Base-by-base conservation (phyloP, 108 stramenopile genomes). In the Cyclotella distinguenda region DNA sequence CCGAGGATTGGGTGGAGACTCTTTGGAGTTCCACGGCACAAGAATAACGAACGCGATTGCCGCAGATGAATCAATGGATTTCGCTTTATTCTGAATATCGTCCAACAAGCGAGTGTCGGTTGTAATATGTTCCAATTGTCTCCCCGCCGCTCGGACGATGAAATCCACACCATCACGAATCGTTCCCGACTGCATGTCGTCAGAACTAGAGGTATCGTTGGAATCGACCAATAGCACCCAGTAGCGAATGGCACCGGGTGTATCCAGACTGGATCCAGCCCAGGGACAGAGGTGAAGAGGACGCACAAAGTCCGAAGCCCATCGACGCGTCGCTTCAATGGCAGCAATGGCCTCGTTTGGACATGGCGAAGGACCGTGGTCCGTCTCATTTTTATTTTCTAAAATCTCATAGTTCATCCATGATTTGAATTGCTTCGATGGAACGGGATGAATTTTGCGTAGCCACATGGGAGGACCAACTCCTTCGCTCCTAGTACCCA, bases 21-120 rank as follows among this genome's bases (percentile, higher is more conserved):
- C 21, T 52, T 22, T 39, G 74, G 35, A 36, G 30, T 46, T 27
- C 53, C 34, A 10, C 47, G 35, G 54, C 26, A 45, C 59, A 82
- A 66, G 71, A 15, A 86, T 48, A 7, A 84, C 79, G 61, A 90
- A 87, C 16, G 78, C 71, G 60, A 90, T 90, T 3, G 85, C 85
- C 4, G 80, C 78, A 1, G 60, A 62, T 33, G 82, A 52, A 69
- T 87, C 84, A 48, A 86, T 72, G 11, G 49, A 34, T 5, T 74
- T 44, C 3, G 43, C 23, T 8, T 57, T 16, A 28, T 69, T 22
- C 26, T 43, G 39, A 12, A 12, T 38, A 13, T 38, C 40, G 18
- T 53, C 39, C n/a, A n/a, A n/a, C n/a, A n/a, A n/a, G n/a, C n/a
- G n/a, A 27, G 59, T 33, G 9, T 47, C 19, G 19, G 22, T 45